phyloP scores from a whole-genome alignment of 352 stramenopile species.

The Phytopythium oedochilum region DNA sequence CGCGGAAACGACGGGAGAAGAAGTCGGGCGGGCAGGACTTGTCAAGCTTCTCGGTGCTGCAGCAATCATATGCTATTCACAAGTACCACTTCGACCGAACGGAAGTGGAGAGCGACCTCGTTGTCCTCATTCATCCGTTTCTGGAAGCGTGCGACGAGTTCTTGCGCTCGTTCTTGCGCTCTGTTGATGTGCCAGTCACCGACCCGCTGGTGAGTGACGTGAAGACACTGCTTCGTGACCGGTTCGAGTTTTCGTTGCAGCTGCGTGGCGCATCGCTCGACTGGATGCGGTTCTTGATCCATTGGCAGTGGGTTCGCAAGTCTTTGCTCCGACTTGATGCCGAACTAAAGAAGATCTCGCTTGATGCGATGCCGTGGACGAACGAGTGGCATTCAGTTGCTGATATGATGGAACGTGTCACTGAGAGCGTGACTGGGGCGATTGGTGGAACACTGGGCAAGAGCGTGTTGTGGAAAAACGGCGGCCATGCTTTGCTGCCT shows the following conservation, averaged over 20 bases:
- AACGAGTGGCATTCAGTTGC: conserved; percentile 38
- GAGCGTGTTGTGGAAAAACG: conserved; percentile 92
- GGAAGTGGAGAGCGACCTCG: conserved; percentile 66
- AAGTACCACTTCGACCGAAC: conserved; percentile 68
- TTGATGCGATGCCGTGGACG: conserved; percentile 10
- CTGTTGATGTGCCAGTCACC: conserved; percentile 3
- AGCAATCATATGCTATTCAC: conserved; percentile 84
- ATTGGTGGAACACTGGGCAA: conserved; percentile 66
- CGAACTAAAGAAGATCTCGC: conserved; percentile 11
- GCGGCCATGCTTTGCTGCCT: conserved; percentile 79
- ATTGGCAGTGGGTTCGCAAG: conserved; percentile 79
- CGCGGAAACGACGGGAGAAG: background rate
- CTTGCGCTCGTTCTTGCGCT: conserved; percentile 19
- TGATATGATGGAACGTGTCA: conserved; percentile 71
- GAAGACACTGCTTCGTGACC: conserved; percentile 43
- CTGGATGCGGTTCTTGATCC: conserved; percentile 81
- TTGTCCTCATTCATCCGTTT: conserved; percentile 69
- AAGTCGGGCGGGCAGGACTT: conserved; percentile 12
- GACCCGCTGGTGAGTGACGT: conserved; percentile 17
- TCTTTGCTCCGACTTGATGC: conserved; percentile 32
- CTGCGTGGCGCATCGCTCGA: conserved; percentile 47
- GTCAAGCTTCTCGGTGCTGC: conserved; percentile 52
- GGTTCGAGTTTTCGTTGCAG: conserved; percentile 79
- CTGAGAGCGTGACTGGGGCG: conserved; percentile 61
- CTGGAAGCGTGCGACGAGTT: conserved; percentile 58